Conservation (phyloP, 495 filamentous ascomycete genomes). For the Neurospora sp. region DNA sequence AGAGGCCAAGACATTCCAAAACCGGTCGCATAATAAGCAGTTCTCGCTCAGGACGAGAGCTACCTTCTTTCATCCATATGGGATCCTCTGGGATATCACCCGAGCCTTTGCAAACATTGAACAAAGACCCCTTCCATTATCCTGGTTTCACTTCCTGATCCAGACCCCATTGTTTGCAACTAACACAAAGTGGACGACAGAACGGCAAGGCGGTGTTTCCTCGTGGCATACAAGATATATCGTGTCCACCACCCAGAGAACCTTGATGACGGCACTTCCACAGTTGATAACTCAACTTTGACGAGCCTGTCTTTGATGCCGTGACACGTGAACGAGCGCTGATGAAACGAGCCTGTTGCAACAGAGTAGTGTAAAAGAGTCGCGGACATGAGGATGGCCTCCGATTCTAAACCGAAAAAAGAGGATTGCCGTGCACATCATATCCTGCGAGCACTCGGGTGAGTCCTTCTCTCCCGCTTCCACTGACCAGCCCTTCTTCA, state of each 20-base stretch:
- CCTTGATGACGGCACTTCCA: no score
- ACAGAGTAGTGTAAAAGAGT: no score
- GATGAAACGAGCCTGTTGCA: no score
- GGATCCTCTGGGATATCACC: background rate
- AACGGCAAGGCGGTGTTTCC: background rate
- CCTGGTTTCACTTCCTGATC: background rate
- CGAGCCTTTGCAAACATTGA: background rate
- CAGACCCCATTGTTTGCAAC: background rate
- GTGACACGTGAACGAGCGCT: no score
- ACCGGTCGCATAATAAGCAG: background rate
- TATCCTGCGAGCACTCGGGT: background rate
- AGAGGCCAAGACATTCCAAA: no score
- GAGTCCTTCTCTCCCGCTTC: background rate
- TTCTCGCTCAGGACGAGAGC: background rate
- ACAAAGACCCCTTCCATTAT: background rate
- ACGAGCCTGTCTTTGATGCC: no score
- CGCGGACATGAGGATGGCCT: no score
- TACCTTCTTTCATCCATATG: background rate
- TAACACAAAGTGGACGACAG: background rate
- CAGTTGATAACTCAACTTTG: no score
- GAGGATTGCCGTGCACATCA: background rate
- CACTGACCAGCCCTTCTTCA: background rate
- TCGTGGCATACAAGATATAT: background rate
- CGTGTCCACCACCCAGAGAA: background rate
- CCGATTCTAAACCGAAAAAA: background rate